Percentiles rank a stretch among this genome's conserved stretches.
Conservation (phyloP, 2,329 filamentous ascomycete genomes). For the Penicillium hordei region DNA sequence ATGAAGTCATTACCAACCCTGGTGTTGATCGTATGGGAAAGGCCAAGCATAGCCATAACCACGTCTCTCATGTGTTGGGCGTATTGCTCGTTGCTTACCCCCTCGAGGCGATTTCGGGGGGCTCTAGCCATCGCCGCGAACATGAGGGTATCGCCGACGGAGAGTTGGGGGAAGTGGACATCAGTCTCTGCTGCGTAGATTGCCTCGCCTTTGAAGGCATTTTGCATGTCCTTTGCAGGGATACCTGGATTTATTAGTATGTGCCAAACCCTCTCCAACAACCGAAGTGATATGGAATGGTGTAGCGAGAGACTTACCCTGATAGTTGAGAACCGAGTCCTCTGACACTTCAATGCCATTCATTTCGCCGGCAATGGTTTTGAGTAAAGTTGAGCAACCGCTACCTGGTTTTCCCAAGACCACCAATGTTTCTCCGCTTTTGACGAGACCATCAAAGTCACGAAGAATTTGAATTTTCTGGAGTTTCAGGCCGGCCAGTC, state of each 20-base stretch:
- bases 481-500: neutral
- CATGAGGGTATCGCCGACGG: slow-evolving; percentile 69
- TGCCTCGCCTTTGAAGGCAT: slow-evolving; percentile 67
- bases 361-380: slow-evolving; percentile 75
- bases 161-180: slow-evolving; percentile 72
- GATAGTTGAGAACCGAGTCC: slow-evolving; percentile 72
- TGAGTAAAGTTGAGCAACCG: slow-evolving; percentile 73
- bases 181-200: slow-evolving; percentile 81
- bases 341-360: slow-evolving; percentile 71
- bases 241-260: slow-evolving; percentile 54
- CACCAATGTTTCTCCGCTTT: slow-evolving; percentile 1
- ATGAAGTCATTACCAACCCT: slow-evolving; percentile 53
- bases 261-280: slow-evolving; percentile 46
- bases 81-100: neutral
- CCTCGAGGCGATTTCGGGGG: neutral
- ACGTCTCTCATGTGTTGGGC: slow-evolving; percentile 9
- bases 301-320: slow-evolving; percentile 41
- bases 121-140: slow-evolving; percentile 45
- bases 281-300: neutral
- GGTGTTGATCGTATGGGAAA: slow-evolving; percentile 46
- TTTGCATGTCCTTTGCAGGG: slow-evolving; percentile 63
- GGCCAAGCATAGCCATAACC: slow-evolving; percentile 28
- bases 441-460: neutral
- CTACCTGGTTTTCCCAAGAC: slow-evolving; percentile 3
- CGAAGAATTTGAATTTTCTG: neutral